Percentiles rank a stretch among this genome's conserved stretches.
phyloP scores from a whole-genome alignment of 352 stramenopile genomes.

The Plasmopara halstedii region DNA sequence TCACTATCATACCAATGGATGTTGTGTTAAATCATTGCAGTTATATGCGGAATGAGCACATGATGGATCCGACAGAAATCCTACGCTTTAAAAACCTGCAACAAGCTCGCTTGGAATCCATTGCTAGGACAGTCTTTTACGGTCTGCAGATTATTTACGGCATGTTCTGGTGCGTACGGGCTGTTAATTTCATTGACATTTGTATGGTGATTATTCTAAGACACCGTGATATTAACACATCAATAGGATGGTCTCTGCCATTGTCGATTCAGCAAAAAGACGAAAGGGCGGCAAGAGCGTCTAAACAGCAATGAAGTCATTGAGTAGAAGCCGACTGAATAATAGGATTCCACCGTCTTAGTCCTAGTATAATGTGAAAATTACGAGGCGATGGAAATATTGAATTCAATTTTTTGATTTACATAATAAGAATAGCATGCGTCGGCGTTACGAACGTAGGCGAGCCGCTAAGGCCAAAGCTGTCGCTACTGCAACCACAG shows the following conservation, averaged over 20 bases:
- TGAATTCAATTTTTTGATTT: no score
- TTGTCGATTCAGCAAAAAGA: conserved; percentile 60
- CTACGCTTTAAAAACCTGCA: conserved; percentile 83
- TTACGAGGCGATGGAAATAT: not conserved
- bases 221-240: not conserved
- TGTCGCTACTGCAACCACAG: conserved; percentile 8
- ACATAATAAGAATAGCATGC: conserved; percentile 28
- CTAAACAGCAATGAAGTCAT: conserved; percentile 14
- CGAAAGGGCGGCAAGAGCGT: conserved; percentile 31
- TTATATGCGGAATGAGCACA: conserved; percentile 65
- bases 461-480: conserved; percentile 36
- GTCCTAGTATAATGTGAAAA: no score
- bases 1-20: not conserved
- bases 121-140: conserved; percentile 82
- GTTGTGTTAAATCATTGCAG: not conserved
- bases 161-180: conserved; percentile 75
- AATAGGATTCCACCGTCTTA: no score
- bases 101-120: conserved; percentile 65
- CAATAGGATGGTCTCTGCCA: conserved; percentile 78
- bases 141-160: conserved; percentile 84
- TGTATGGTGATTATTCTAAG: conserved; percentile 1
- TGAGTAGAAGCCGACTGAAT: not conserved
- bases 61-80: conserved; percentile 83
- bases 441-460: conserved; percentile 40
- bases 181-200: not conserved